These are phyloP conservation scores for Pittosporum tobira DNA, from an alignment of 129 eudicot genomes.

Conservation along the genomic window DNA sequence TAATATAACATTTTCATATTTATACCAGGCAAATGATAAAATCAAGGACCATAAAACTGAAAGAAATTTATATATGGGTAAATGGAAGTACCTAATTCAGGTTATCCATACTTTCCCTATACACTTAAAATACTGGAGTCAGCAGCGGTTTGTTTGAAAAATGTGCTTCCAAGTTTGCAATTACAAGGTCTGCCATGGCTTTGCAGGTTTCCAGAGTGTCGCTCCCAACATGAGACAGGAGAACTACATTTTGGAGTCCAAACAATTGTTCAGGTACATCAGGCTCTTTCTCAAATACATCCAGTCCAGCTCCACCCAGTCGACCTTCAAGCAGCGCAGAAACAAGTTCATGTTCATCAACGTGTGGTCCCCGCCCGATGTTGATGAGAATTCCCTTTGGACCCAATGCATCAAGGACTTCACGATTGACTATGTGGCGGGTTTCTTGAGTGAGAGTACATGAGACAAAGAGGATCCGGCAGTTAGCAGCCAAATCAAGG, in stretches of 20 bases:
- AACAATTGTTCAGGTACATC: constrained; percentile 62
- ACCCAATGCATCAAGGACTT: constrained; percentile 71
- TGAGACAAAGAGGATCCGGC: constrained; percentile 62
- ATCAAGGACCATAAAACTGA: not conserved
- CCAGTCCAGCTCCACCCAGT: constrained; percentile 89
- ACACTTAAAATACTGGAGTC: constrained; percentile 68
- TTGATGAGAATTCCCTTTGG: constrained; percentile 68
- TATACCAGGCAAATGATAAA: not conserved
- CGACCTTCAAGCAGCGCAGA: constrained; percentile 72
- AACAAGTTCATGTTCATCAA: constrained; percentile 71
- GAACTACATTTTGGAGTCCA: constrained; percentile 69
- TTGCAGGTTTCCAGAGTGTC: constrained; percentile 62
- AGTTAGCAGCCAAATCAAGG: constrained; percentile 56
- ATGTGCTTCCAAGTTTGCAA: constrained; percentile 82
- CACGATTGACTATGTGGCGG: constrained; percentile 53
- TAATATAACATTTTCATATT: too few species aligned
- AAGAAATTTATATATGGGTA: too few species aligned
- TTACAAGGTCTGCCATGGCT: constrained; percentile 92
- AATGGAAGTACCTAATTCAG: not conserved
- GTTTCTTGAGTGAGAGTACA: constrained; percentile 65
- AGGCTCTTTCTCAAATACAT: constrained; percentile 87
- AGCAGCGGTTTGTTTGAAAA: constrained; percentile 56
- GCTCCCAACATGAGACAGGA: constrained; percentile 75
- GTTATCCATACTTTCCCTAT: not conserved
- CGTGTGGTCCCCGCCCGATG: constrained; percentile 79